Evolutionary conservation across 495 filamentous ascomycete genomes (phyloP), one percentile per base, ranked within the genome.

Genomic region (Neurospora intermedia): DNA sequence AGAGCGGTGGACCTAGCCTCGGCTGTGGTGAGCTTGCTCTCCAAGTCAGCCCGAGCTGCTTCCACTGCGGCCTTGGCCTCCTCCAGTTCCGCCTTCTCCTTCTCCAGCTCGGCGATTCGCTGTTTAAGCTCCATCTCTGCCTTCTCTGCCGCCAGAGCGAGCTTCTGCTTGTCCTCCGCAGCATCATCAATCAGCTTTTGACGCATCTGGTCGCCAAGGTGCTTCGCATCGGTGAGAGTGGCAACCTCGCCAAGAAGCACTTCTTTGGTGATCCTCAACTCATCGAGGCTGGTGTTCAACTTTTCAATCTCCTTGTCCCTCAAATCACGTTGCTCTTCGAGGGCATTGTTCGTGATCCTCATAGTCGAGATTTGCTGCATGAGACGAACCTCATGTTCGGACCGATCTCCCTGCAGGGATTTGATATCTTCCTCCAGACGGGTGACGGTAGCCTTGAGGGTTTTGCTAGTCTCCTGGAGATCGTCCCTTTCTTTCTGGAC

Each of bases 401-500:
- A 78, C 69, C 82, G 80, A 23, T 79, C 82, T 18, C 77, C 74
- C 20, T 82, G 79, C 38, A 75, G 75, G 6, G 79, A 75, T 20
- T 76, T 78, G 20, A 83, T 71, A 43, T 83, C 79, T 71, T 73
- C 77, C 73, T 83, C 77, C 20, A 84, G 78, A 5, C 72, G 72
- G 16, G 70, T 72, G 69, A 81, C 43, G 72, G 79, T 77, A 54
- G 76, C 78, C 71, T 81, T 80, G 20, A 78, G 75, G 62, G 76
- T 74, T 71, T 78, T 78, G 62, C 76, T 79, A 45, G 76, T 74
- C 59, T 77, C 74, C 72, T 75, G 78, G 45, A 82, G 77, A 66
- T 74, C 77, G 41, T 84, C 82, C 41, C 80, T 79, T 70, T 84
- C 82, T 75, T 78, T 81, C 78, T 85, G 82, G 20, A 76, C 74